Conservation (phyloP, 148 eudicot genomes). For the Talinum fruticosum region DNA sequence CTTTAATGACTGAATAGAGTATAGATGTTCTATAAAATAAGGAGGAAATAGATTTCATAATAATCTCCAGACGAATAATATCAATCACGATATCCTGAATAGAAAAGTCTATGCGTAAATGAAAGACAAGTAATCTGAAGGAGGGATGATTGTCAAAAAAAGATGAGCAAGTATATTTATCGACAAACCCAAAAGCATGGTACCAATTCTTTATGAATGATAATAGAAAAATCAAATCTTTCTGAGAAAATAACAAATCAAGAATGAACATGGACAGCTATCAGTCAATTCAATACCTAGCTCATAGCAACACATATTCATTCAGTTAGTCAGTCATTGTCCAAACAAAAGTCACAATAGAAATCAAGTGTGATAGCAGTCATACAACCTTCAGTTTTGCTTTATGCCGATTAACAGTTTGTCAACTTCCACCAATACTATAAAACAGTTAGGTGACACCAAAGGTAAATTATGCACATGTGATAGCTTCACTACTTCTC, state of each 20-base stretch:
- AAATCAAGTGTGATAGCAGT: neutral
- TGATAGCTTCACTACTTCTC: neutral
- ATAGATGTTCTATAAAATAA: neutral
- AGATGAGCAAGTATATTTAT: too few relatives aligned
- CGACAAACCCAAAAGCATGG: neutral
- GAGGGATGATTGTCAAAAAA: neutral
- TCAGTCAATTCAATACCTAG: neutral
- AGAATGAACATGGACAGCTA: neutral
- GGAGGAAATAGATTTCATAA: neutral
- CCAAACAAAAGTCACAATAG: neutral
- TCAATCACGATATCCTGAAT: neutral
- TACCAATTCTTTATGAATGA: too few relatives aligned
- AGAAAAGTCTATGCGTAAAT: neutral
- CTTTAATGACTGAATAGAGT: too few relatives aligned
- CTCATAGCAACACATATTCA: neutral
- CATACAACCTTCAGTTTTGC: neutral
- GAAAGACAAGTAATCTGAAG: neutral
- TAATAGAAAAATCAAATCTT: too few relatives aligned
- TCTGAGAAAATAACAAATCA: too few relatives aligned
- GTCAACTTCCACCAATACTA: neutral
- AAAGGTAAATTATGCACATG: neutral
- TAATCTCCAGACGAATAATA: too few relatives aligned
- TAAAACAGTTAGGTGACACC: slow-evolving; percentile 3
- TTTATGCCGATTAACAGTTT: neutral
- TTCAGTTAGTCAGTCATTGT: neutral